Conservation (phyloP, 2,329 filamentous ascomycete species). For the Chalara sp. region DNA sequence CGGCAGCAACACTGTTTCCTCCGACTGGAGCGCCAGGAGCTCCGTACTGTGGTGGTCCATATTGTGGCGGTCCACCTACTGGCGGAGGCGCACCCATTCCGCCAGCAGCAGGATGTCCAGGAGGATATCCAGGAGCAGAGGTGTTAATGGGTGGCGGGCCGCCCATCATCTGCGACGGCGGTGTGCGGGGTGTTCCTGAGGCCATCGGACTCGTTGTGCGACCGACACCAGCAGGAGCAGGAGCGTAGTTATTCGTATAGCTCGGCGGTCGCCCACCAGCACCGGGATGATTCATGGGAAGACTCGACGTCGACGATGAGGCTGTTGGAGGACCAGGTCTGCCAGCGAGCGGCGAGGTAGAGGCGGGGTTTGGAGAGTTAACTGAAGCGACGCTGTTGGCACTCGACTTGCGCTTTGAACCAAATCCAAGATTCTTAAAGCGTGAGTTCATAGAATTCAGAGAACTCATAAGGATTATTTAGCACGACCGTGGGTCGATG, state of each 20-base stretch:
- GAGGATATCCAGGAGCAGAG: slow-evolving; percentile 53
- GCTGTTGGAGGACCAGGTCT: slow-evolving; percentile 28
- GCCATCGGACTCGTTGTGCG: slow-evolving; percentile 39
- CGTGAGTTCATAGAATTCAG: slow-evolving; percentile 76
- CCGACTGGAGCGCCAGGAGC: slow-evolving; percentile 16
- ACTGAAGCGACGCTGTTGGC: slow-evolving; percentile 44
- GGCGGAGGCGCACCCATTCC: slow-evolving; percentile 30
- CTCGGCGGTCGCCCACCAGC: slow-evolving; percentile 56
- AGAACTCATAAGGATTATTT: slow-evolving; percentile 57
- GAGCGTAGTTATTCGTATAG: slow-evolving; percentile 51
- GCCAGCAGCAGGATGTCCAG: slow-evolving; percentile 36
- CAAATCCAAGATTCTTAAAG: slow-evolving; percentile 74
- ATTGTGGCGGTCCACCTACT: slow-evolving; percentile 25
- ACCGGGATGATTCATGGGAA: slow-evolving; percentile 56
- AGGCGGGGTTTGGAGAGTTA: slow-evolving; percentile 27
- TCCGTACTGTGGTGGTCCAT: slow-evolving; percentile 25
- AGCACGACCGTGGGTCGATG: slow-evolving; percentile 5
- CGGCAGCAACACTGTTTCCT: slow-evolving; percentile 13
- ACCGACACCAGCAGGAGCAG: slow-evolving; percentile 39
- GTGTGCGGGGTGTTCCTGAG: slow-evolving; percentile 23
- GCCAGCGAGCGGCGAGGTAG: slow-evolving; percentile 19
- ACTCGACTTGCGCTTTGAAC: slow-evolving; percentile 65
- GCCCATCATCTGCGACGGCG: slow-evolving; percentile 35
- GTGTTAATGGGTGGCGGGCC: slow-evolving; percentile 64
- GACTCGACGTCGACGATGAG: slow-evolving; percentile 42